Percentiles rank a stretch among this genome's conserved stretches.
Evolutionary conservation across 768 basidiomycete genomes (phyloP).

Genomic region (Hirschioporus abietinus): DNA sequence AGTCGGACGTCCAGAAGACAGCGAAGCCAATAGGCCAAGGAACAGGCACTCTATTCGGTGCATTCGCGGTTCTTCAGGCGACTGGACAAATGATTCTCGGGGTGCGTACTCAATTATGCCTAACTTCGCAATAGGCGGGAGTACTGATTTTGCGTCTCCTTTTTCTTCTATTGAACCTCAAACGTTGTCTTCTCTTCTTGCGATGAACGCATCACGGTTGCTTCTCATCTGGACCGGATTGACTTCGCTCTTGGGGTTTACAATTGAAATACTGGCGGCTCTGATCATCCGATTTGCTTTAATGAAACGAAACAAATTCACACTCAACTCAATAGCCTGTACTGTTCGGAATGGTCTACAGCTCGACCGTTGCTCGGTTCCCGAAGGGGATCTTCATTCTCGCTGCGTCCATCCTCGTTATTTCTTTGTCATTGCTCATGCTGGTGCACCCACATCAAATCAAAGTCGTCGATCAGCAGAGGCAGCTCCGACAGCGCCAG

Average conservation of each 20-base stretch:
- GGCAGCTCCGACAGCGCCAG: not conserved
- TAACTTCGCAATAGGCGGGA: not conserved
- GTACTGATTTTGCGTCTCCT: not conserved
- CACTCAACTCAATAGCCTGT: constrained; percentile 46
- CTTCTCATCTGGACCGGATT: constrained; percentile 2
- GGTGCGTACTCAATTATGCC: constrained; percentile 23
- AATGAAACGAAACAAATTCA: not conserved
- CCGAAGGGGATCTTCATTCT: constrained; percentile 66
- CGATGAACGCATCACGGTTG: constrained; percentile 7
- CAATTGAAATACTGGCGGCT: not conserved
- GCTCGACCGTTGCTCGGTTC: constrained; percentile 53
- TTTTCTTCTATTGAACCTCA: not conserved
- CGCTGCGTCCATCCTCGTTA: constrained; percentile 49
- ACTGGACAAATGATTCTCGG: constrained; percentile 57
- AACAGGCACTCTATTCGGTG: constrained; percentile 62
- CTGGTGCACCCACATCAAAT: constrained; percentile 32
- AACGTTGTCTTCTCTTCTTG: not conserved
- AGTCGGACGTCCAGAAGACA: constrained; percentile 7
- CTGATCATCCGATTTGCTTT: too few species aligned
- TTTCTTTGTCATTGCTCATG: constrained; percentile 42
- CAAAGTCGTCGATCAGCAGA: constrained; percentile 13
- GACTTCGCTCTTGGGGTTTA: not conserved
- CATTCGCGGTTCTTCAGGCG: constrained; percentile 63
- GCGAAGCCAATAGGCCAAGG: constrained; percentile 32
- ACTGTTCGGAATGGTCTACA: constrained; percentile 64